These are phyloP conservation scores for Alternaria incomplexa DNA, from an alignment of 2,329 filamentous ascomycete species.

Conservation along the genomic window DNA sequence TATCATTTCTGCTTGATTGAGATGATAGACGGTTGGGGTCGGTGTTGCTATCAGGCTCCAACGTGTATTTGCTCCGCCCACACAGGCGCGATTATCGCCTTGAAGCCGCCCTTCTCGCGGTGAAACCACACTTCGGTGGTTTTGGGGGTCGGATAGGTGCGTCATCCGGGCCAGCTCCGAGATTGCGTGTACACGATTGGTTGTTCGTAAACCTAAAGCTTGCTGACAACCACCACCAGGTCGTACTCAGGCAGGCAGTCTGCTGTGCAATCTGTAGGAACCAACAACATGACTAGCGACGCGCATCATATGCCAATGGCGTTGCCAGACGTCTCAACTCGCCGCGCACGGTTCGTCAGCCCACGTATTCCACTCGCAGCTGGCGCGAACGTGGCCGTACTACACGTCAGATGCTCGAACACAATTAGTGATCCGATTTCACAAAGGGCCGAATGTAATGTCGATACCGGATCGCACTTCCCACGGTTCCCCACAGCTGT, in stretches of 20 bases:
- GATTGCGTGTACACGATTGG: not conserved
- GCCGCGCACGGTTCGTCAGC: not conserved
- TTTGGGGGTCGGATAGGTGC: not conserved
- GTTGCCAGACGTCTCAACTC: not conserved
- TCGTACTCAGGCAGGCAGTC: not conserved
- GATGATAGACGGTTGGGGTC: not conserved
- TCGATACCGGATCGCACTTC: not conserved
- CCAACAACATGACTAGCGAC: not conserved
- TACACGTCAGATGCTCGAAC: not conserved
- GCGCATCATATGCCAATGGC: not conserved
- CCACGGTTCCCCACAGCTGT: conserved; percentile 17
- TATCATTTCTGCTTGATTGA: not conserved
- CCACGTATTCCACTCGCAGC: not conserved
- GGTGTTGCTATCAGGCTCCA: not conserved
- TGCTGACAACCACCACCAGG: not conserved
- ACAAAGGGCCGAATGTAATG: not conserved
- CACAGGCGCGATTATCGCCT: not conserved
- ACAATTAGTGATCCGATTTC: conserved; percentile 5
- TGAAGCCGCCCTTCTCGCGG: not conserved
- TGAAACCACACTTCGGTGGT: not conserved
- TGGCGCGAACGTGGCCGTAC: not conserved
- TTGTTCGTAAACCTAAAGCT: not conserved
- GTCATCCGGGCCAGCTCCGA: conserved; percentile 1
- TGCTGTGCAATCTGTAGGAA: not conserved
- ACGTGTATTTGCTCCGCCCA: not conserved